Base-by-base conservation (phyloP, 2,329 filamentous ascomycete genomes). In the Daldinia sp. region DNA sequence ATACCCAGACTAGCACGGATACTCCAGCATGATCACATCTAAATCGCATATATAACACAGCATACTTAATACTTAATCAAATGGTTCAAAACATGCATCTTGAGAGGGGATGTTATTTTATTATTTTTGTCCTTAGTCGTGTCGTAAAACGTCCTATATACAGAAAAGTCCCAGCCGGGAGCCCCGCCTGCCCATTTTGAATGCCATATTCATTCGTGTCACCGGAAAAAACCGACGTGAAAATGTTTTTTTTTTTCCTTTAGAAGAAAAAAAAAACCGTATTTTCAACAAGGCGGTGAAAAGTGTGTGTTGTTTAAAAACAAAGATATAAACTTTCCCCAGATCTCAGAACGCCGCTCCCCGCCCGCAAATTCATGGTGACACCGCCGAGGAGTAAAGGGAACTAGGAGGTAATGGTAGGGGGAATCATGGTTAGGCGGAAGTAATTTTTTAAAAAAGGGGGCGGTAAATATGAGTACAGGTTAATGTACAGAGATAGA, bases 41-140 rank as follows among this genome's bases (percentile, higher is more conserved):
- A 18, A 6, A 42, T 2, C n/a, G 23, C n/a, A 18, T 12, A 55
- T 41, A 55, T 55, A 18, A 42, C 12, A 58, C 28, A 39, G 6
- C 20, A 35, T 33, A 37, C 1, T 9, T 33, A 41, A n/a, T 39
- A 13, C 0, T 4, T 39, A 39, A 39, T 39, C 35, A 15, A 39
- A 39, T 6, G 15, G 0, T 20, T 30, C 56, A 42, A 23, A 61
- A 18, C 13, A 42, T 20, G 18, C 2, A 68, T 75, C 70, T 77
- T 84, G 86, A 88, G 86, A 82, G 85, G 86, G 83, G 86, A 88
- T 83, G 81, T 85, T 80, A 51, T 51, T 80, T 58, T 81, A 86
- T 87, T 87, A 86, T 56, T 81, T 78, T 78, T 78, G 80, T 80
- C 81, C 33, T 79, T 79, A 75, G 75, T 76, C 65, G 74, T 78